Evolutionary conservation across 768 basidiomycete genomes (phyloP).

Genomic region (Exsudoporus frostii): DNA sequence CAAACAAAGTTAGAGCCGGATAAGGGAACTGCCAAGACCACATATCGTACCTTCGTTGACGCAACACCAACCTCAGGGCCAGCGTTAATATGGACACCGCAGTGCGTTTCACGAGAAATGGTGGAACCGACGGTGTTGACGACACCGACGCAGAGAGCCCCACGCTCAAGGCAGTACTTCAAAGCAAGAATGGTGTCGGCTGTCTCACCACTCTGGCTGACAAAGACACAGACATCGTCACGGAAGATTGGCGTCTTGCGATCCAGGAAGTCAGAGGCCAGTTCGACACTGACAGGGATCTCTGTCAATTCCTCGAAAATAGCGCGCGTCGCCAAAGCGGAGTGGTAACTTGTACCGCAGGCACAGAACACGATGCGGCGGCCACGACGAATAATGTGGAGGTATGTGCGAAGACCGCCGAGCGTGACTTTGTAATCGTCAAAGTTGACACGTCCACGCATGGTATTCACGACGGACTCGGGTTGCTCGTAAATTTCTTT

Average conservation of each 20-base stretch:
- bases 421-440: conserved; percentile 88
- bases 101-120: conserved; percentile 96
- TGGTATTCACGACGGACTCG: conserved; percentile 99
- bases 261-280: conserved; percentile 98
- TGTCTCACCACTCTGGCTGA: conserved; percentile 98
- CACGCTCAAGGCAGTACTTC: conserved; percentile 94
- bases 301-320: conserved; percentile 99
- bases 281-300: conserved; percentile 95
- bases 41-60: conserved; percentile 75
- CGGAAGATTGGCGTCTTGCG: conserved; percentile 99
- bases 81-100: conserved; percentile 99
- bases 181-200: conserved; percentile 96
- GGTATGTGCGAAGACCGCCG: conserved; percentile 92
- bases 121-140: conserved; percentile 99
- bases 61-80: conserved; percentile 99
- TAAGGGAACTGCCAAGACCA: background rate
- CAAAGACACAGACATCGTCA: conserved; percentile 94
- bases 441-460: conserved; percentile 99
- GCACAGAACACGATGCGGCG: conserved; percentile 95
- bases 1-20: conserved; percentile 1
- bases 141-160: conserved; percentile 94
- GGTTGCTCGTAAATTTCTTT: conserved; percentile 99
- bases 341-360: conserved; percentile 99
- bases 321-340: conserved; percentile 91
- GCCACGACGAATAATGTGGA: conserved; percentile 93